Evolutionary conservation across 345 rosid species (phyloP).

Genomic region (Trapa incisa): DNA sequence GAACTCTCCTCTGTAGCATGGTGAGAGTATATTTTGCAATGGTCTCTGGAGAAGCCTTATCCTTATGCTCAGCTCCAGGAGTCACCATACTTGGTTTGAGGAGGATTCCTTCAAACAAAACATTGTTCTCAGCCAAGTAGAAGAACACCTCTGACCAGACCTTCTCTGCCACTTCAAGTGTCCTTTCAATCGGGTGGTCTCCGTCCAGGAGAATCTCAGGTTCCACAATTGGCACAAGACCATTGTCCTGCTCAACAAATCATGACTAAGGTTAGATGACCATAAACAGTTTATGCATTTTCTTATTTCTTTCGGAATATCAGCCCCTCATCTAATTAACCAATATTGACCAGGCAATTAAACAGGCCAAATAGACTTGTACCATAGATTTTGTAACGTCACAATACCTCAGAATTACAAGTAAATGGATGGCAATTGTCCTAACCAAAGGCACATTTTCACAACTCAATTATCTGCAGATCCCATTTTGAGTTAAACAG

Average conservation of each 20-base stretch:
- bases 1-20: constrained; percentile 90
- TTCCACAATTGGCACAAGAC: constrained; percentile 96
- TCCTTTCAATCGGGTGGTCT: constrained; percentile 87
- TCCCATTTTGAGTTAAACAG: background rate
- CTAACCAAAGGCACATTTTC: background rate
- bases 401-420: background rate
- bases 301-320: background rate
- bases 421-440: background rate
- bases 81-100: constrained; percentile 99
- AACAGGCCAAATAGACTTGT: background rate
- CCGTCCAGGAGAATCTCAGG: constrained; percentile 98
- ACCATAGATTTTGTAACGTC: background rate
- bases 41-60: constrained; percentile 78
- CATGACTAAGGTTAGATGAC: background rate
- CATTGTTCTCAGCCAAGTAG: constrained; percentile 91
- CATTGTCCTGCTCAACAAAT: constrained; percentile 49
- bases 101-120: constrained; percentile 74
- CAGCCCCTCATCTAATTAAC: background rate
- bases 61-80: constrained; percentile 91
- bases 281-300: background rate
- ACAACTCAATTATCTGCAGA: background rate
- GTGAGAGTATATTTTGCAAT: constrained; percentile 82
- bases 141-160: constrained; percentile 96
- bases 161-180: constrained; percentile 92
- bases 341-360: background rate